Percentiles rank a stretch among this genome's conserved stretches.
Conservation (phyloP, 1,139 yeast species). For the Scheffersomyces segobiensis region DNA sequence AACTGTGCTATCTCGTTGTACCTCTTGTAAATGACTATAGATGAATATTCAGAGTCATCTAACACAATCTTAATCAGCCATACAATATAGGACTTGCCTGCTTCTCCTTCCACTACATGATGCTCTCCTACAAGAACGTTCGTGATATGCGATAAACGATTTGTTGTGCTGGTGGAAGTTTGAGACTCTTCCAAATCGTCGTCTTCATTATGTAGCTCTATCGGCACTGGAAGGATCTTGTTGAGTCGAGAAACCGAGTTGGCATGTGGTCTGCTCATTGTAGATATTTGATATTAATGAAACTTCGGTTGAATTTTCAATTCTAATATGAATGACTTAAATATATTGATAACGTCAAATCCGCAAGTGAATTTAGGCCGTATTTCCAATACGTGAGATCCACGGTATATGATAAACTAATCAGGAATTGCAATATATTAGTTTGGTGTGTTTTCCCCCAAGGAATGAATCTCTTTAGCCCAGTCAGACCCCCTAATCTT, state of each 20-base stretch:
- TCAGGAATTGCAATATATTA: not conserved
- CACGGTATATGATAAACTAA: not conserved
- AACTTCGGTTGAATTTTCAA: not conserved
- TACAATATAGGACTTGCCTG: slow-evolving; percentile 38
- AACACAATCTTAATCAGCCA: slow-evolving; percentile 51
- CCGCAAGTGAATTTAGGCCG: not conserved
- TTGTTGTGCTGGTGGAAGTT: slow-evolving; percentile 12
- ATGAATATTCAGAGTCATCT: slow-evolving; percentile 44
- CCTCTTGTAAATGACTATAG: slow-evolving; percentile 55
- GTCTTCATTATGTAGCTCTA: slow-evolving; percentile 28
- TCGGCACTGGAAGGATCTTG: slow-evolving; percentile 40
- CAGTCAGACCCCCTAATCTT: not conserved
- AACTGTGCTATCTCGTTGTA: slow-evolving; percentile 64
- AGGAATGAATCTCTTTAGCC: not conserved
- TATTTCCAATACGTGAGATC: not conserved
- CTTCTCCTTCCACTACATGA: slow-evolving; percentile 39
- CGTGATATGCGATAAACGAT: slow-evolving; percentile 31
- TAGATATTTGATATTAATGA: not conserved
- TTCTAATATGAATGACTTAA: not conserved
- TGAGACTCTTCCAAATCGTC: slow-evolving; percentile 27
- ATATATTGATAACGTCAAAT: not conserved
- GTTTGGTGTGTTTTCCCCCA: not conserved
- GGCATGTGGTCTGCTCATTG: slow-evolving; percentile 3
- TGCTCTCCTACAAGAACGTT: slow-evolving; percentile 42
- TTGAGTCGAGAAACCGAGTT: slow-evolving; percentile 27